Conservation (phyloP, 164 flowering plant genomes). For the Brasenia schreberi region DNA sequence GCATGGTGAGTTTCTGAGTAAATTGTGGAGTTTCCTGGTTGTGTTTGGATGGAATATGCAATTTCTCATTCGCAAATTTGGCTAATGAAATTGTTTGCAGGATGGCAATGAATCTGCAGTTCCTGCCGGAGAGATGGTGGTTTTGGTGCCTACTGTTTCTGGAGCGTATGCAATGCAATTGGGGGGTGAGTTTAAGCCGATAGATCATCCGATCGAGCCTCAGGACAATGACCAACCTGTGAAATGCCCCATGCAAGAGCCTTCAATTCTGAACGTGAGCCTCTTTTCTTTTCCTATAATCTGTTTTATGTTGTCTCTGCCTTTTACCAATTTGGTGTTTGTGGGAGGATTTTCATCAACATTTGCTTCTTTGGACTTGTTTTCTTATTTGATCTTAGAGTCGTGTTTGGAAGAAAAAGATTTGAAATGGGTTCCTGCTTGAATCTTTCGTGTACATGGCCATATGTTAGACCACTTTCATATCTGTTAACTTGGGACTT, state of each 20-base stretch:
- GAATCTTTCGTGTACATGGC: too few species aligned
- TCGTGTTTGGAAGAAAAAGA: too few species aligned
- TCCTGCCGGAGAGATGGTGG: constrained; percentile 3
- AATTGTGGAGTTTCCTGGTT: not conserved
- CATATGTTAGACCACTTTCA: too few species aligned
- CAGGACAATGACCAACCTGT: constrained; percentile 27
- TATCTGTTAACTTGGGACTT: too few species aligned
- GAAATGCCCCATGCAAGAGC: constrained; percentile 47
- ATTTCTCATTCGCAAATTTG: not conserved
- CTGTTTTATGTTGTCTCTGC: too few species aligned
- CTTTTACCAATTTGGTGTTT: too few species aligned
- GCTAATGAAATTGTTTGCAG: constrained; percentile 5
- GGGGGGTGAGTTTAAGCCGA: constrained; percentile 21
- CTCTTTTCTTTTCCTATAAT: not conserved
- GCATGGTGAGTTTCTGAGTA: not conserved
- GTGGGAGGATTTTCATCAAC: too few species aligned
- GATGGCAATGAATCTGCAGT: constrained; percentile 11
- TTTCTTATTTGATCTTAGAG: too few species aligned
- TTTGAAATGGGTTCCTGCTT: too few species aligned
- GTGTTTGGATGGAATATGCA: not conserved
- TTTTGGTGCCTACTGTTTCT: constrained; percentile 5
- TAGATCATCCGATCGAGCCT: constrained; percentile 16
- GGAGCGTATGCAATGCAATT: constrained; percentile 10
- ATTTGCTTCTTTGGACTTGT: too few species aligned
- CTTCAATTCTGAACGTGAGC: constrained; percentile 31